Percentiles rank a stretch among this genome's conserved stretches.
phyloP scores from a whole-genome alignment of 164 flowering plant species.

The Berberis thunbergii region DNA sequence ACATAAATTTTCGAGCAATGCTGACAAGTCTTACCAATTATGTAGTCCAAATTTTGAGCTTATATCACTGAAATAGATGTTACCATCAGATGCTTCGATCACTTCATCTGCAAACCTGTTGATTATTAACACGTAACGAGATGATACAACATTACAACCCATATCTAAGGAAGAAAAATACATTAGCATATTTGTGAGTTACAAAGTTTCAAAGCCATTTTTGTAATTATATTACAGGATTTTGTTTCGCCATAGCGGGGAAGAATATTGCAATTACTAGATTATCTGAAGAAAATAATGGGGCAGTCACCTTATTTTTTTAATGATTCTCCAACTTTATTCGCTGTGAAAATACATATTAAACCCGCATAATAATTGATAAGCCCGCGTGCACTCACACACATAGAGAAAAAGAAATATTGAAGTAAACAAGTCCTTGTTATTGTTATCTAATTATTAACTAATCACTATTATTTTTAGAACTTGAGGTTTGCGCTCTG shows the following conservation, averaged over 20 bases:
- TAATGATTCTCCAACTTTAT: conserved; percentile 19
- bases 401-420: too few relatives aligned
- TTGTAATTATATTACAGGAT: too few relatives aligned
- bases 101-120: conserved; percentile 66
- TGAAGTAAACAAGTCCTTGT: too few relatives aligned
- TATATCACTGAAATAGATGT: conserved; percentile 40
- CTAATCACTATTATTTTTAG: too few relatives aligned
- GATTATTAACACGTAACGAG: background rate
- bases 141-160: background rate
- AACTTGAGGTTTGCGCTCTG: too few relatives aligned
- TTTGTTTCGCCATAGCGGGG: background rate
- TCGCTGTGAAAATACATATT: too few relatives aligned
- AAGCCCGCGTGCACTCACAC: too few relatives aligned
- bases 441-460: too few relatives aligned
- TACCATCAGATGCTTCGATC: conserved; percentile 50
- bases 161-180: background rate
- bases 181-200: too few relatives aligned
- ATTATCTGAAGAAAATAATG: background rate
- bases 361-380: too few relatives aligned
- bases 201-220: too few relatives aligned
- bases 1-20: conserved; percentile 31
- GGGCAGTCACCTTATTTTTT: conserved; percentile 36
- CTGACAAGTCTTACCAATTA: conserved; percentile 36
- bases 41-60: conserved; percentile 51
- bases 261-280: background rate